Percentiles rank a stretch among this genome's conserved stretches.
phyloP scores from a whole-genome alignment of 805 yeast species.

The Teunomyces stri region DNA sequence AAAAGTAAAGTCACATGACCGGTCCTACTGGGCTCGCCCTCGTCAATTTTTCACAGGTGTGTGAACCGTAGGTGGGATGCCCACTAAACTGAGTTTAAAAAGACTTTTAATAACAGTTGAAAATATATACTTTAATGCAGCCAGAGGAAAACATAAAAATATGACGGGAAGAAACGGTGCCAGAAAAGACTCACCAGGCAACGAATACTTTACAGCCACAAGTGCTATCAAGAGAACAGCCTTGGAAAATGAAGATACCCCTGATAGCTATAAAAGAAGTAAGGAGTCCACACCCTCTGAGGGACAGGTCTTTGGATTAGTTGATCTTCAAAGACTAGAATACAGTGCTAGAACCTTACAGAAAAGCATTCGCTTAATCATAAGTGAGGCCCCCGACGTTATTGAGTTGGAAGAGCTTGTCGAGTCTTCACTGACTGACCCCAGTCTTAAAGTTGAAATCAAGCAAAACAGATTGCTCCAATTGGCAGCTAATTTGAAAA shows the following conservation, averaged over 20 bases:
- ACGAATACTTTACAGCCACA: background rate
- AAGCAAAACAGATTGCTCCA: slow-evolving; percentile 53
- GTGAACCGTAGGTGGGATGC: background rate
- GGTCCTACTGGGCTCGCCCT: background rate
- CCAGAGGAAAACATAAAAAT: background rate
- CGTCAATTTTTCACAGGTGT: background rate
- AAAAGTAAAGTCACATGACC: background rate
- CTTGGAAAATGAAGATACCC: background rate
- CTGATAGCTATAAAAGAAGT: background rate
- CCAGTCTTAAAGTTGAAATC: slow-evolving; percentile 49
- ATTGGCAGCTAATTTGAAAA: slow-evolving; percentile 59
- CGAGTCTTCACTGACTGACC: slow-evolving; percentile 29
- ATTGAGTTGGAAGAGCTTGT: slow-evolving; percentile 37
- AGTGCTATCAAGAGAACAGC: background rate
- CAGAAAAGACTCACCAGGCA: background rate
- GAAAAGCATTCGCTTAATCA: slow-evolving; percentile 12
- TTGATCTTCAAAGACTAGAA: slow-evolving; percentile 39
- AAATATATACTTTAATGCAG: slow-evolving; percentile 1
- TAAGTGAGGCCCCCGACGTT: slow-evolving; percentile 53
- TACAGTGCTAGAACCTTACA: slow-evolving; percentile 34
- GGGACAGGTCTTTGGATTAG: slow-evolving; percentile 9
- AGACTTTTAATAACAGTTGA: background rate
- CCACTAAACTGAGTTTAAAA: background rate
- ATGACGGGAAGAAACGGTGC: slow-evolving; percentile 3
- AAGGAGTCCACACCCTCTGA: background rate